Percentiles rank a stretch among this genome's conserved stretches.
Conservation (phyloP, 345 rosid species). For the Euclidium syriacum region DNA sequence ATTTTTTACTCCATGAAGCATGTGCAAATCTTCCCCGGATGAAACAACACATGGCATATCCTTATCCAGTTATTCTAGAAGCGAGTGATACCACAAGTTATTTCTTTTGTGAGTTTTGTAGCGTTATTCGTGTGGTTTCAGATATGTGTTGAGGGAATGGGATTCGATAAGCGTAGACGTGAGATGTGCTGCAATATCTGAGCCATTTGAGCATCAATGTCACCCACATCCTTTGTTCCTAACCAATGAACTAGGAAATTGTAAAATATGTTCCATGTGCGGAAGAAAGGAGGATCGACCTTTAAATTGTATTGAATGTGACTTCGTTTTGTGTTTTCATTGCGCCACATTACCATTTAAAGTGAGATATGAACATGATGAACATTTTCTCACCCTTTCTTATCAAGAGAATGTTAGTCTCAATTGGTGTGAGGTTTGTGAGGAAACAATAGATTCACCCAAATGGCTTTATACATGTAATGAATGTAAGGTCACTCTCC, state of each 20-base stretch:
- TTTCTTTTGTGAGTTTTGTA: neutral
- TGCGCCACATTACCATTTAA: neutral
- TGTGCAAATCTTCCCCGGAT: constrained; percentile 3
- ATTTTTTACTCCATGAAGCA: neutral
- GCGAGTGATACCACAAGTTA: neutral
- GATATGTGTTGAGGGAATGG: neutral
- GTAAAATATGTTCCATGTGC: neutral
- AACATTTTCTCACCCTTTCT: neutral
- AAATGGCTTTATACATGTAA: constrained; percentile 7
- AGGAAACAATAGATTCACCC: neutral
- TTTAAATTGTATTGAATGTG: neutral
- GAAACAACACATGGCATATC: neutral
- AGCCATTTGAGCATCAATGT: neutral
- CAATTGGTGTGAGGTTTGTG: neutral
- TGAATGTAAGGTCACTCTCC: neutral
- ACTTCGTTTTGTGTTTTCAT: neutral
- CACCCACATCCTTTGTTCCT: neutral
- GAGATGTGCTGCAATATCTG: neutral
- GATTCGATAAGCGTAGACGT: neutral
- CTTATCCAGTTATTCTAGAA: neutral
- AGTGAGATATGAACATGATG: neutral
- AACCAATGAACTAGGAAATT: too few relatives aligned
- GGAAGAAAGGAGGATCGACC: fast-evolving
- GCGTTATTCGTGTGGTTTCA: neutral
- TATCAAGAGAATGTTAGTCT: neutral